Base-by-base conservation (phyloP, 2,329 filamentous ascomycete genomes). In the Colletotrichum brevisporum region DNA sequence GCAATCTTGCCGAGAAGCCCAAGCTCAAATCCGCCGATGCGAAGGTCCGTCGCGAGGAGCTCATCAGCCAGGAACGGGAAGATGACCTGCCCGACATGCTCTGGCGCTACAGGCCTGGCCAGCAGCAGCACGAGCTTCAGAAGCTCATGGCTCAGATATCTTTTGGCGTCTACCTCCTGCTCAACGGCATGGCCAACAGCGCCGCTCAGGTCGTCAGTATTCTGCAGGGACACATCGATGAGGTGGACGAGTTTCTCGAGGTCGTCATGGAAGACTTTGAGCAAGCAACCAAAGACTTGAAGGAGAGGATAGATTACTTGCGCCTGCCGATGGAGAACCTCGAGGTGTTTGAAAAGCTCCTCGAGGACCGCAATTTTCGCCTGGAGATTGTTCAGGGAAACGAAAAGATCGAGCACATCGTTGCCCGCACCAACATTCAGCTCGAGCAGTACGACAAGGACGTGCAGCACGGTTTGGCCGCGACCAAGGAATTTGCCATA, bases 131-230 rank as follows among this genome's bases (percentile, higher is more conserved):
- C 77, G 94, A 97, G 71, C 84, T 98, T 69, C 91, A 92, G 84
- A 98, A 98, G 82, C 88, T 98, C 56, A 89, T 97, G 77, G 91
- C 95, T 16, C 95, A 98, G 80, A 95, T 98, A 74, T 92, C 94
- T 1, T 98, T 98, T 79, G 95, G 96, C 21, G 91, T 98, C 45
- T 95, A 98, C 78, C 85, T 98, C 52, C 83, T 98, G 66, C 89
- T 97, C 63, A 91, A 95, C 75, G 90, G 91, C 70, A 89, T 97
- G 78, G 95, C 96, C 61, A 97, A 95, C 80, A 97, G 94, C 73
- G 93, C 97, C 73, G 86, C 90, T 41, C 93, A 97, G 77, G 95
- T 98, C 13, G 91, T 97, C 71, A 90, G 88, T 72, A 98, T 98
- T 61, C 85, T 98, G 64, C 94, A 98, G 76, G 90, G 89, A 15